These are phyloP conservation scores for Cladobotryum mycophilum DNA, from an alignment of 2,329 filamentous ascomycete species.

Conservation along the genomic window DNA sequence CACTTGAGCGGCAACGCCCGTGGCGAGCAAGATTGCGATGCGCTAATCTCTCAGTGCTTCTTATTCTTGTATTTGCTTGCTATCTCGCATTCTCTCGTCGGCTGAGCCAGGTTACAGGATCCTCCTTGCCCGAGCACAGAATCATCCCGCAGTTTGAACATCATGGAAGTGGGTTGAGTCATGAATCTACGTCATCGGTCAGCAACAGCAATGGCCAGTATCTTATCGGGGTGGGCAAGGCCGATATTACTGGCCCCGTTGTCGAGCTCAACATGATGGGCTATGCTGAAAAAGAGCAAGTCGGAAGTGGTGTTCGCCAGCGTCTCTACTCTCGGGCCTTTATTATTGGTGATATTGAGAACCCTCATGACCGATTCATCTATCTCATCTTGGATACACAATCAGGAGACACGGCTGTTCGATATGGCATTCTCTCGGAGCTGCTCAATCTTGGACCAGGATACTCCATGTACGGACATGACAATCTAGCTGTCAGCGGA, in stretches of 20 bases:
- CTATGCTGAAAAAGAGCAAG: constrained; percentile 71
- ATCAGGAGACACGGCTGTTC: constrained; percentile 78
- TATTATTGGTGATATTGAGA: constrained; percentile 65
- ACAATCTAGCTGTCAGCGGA: constrained; percentile 82
- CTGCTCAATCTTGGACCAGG: constrained; percentile 61
- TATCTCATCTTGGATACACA: constrained; percentile 85
- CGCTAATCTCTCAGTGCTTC: constrained; percentile 9
- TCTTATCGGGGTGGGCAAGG: constrained; percentile 47
- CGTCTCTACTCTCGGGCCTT: constrained; percentile 81
- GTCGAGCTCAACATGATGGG: constrained; percentile 89
- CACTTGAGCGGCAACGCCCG: background rate
- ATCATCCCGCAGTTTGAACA: background rate
- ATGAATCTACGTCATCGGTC: background rate
- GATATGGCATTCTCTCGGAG: constrained; percentile 73
- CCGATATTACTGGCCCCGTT: constrained; percentile 60
- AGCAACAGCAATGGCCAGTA: constrained; percentile 25
- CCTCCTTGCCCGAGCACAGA: background rate
- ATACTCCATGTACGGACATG: constrained; percentile 63
- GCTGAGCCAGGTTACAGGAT: no score
- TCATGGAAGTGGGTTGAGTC: background rate
- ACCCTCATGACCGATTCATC: constrained; percentile 65
- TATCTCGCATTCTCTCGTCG: constrained; percentile 12
- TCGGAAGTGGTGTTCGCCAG: constrained; percentile 79
- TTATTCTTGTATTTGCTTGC: constrained; percentile 11
- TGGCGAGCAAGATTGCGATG: background rate